Percentiles rank a stretch among this genome's conserved stretches.
Evolutionary conservation across 306 rosid genomes (phyloP).

Genomic region (Cicer cuneatum): DNA sequence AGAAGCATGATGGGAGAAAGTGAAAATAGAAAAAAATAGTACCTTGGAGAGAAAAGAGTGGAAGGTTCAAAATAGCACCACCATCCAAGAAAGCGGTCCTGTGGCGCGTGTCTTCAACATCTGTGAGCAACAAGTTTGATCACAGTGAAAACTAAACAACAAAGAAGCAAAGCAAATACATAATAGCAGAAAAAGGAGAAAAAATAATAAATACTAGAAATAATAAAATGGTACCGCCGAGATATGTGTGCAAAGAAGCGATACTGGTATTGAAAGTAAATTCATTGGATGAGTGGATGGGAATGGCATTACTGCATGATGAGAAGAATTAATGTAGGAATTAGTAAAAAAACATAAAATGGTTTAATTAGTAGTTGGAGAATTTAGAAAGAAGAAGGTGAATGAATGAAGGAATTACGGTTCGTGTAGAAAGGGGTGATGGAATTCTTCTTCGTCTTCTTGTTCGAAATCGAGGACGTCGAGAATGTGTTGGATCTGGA

Average conservation of each 20-base stretch:
- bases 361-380: too few species aligned
- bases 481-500: slow-evolving; percentile 86
- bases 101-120: slow-evolving; percentile 90
- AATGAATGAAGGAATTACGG: slow-evolving; percentile 51
- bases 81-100: slow-evolving; percentile 82
- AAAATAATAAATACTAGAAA: not conserved
- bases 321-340: not conserved
- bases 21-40: not conserved
- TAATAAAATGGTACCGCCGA: slow-evolving; percentile 67
- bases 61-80: slow-evolving; percentile 70
- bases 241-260: slow-evolving; percentile 84
- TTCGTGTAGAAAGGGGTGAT: not conserved
- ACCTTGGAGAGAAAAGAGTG: slow-evolving; percentile 84
- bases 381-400: not conserved
- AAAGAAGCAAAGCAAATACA: not conserved
- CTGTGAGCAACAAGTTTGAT: slow-evolving; percentile 45
- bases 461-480: slow-evolving; percentile 84
- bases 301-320: not conserved
- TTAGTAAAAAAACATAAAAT: too few species aligned
- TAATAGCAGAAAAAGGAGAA: not conserved
- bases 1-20: not conserved
- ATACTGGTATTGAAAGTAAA: slow-evolving; percentile 42
- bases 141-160: not conserved
- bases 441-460: slow-evolving; percentile 70
- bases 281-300: slow-evolving; percentile 5